A percentile compares a stretch with the other conserved stretches of the same genome.
phyloP scores from a whole-genome alignment of 306 rosid genomes.

The Medicago arabica region DNA sequence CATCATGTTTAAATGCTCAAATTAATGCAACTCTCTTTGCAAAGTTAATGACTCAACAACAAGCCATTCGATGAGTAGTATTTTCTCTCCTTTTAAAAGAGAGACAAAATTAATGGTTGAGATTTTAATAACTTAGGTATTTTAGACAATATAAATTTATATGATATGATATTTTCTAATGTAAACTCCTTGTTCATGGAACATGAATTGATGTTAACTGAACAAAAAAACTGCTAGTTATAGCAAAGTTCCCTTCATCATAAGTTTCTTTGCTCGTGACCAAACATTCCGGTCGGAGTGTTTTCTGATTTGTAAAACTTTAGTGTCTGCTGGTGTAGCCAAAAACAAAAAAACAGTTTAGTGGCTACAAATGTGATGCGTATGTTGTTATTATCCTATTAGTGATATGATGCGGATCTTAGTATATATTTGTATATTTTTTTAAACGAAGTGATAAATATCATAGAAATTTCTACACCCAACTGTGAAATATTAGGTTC shows the following conservation, averaged over 20 bases:
- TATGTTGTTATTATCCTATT: neutral
- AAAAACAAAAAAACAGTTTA: too few species aligned
- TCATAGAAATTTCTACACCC: too few species aligned
- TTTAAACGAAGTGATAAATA: too few species aligned
- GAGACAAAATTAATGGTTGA: neutral
- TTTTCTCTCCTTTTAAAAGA: neutral
- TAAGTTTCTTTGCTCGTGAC: neutral
- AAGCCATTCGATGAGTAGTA: neutral
- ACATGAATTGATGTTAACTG: neutral
- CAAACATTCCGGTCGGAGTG: neutral
- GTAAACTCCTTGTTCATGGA: neutral
- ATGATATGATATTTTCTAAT: neutral
- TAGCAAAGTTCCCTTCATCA: neutral
- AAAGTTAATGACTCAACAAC: neutral
- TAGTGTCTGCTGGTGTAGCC: neutral
- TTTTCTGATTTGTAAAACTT: neutral
- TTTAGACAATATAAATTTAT: neutral
- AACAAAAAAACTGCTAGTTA: neutral
- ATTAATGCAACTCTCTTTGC: neutral
- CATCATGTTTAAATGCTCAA: neutral
- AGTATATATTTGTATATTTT: too few species aligned
- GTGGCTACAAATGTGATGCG: neutral
- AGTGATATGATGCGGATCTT: neutral
- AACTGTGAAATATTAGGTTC: too few species aligned
- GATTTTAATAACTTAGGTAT: neutral